Evolutionary conservation across 75 land plant genomes (phyloP).

Genomic region (Selaginella tamariscina): DNA sequence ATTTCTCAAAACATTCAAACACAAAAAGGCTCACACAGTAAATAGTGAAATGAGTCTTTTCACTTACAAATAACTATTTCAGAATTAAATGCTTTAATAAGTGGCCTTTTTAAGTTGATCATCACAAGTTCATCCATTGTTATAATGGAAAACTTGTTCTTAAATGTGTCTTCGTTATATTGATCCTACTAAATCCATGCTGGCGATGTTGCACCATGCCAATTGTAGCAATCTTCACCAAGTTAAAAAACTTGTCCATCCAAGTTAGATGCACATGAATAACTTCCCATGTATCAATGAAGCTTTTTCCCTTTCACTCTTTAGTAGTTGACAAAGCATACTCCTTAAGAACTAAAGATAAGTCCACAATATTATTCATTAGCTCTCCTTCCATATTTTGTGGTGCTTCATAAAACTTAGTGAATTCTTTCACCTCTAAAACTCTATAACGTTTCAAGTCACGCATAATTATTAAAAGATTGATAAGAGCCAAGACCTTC

Average conservation of each 20-base stretch:
- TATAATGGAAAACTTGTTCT: background rate
- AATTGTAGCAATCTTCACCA: background rate
- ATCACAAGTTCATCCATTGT: background rate
- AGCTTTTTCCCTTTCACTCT: background rate
- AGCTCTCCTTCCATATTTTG: background rate
- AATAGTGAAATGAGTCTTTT: background rate
- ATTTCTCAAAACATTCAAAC: background rate
- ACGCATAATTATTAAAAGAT: background rate
- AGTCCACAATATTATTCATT: background rate
- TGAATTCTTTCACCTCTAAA: background rate
- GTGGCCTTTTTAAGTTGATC: background rate
- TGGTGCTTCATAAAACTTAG: background rate
- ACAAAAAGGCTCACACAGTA: background rate
- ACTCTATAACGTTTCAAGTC: background rate
- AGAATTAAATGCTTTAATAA: background rate
- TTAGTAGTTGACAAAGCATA: background rate
- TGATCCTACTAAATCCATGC: background rate
- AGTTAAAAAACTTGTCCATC: background rate
- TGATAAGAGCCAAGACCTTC: background rate
- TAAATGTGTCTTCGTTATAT: background rate
- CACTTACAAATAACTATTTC: background rate
- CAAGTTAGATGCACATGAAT: background rate
- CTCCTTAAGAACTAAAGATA: background rate
- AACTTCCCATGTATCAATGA: background rate
- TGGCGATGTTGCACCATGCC: background rate